Percentiles rank a stretch among this genome's conserved stretches.
These are phyloP conservation scores for Mercurialis annua DNA, from an alignment of 345 rosid genomes.

Conservation along the genomic window DNA sequence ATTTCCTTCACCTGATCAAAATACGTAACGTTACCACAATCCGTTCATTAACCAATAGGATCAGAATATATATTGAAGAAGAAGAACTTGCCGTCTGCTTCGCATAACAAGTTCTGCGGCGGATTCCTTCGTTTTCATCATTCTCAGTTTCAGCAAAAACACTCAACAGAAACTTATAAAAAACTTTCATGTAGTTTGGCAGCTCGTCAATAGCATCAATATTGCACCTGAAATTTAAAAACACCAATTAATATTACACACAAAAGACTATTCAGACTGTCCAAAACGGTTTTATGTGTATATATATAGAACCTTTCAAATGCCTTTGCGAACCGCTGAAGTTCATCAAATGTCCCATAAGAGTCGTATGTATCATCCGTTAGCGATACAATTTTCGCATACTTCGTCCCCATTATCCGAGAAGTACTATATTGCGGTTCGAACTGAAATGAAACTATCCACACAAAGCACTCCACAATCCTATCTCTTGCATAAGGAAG, in stretches of 20 bases:
- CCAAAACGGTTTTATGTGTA: neutral
- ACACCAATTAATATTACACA: neutral
- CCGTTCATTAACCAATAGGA: too few relatives aligned
- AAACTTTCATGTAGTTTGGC: conserved; percentile 9
- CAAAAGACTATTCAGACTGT: too few relatives aligned
- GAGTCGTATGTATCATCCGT: conserved; percentile 14
- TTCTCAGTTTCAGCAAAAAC: neutral
- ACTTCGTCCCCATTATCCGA: neutral
- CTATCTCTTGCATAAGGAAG: conserved; percentile 17
- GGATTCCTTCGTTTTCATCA: neutral
- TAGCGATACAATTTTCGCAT: neutral
- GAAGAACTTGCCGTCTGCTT: conserved; percentile 1
- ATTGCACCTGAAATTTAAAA: neutral
- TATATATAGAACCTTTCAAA: neutral
- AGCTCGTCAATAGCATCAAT: neutral
- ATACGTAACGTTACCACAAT: neutral
- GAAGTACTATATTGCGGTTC: conserved; percentile 4
- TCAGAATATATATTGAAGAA: neutral
- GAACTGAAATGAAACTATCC: neutral
- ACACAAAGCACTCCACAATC: conserved; percentile 9
- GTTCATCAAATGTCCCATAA: conserved; percentile 11
- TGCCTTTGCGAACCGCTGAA: neutral
- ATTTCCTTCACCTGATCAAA: conserved; percentile 1
- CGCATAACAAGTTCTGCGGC: neutral
- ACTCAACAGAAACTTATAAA: neutral